Conservation (phyloP, 371 early-diverging fungal genomes). For the Phascolomyces articulosus region DNA sequence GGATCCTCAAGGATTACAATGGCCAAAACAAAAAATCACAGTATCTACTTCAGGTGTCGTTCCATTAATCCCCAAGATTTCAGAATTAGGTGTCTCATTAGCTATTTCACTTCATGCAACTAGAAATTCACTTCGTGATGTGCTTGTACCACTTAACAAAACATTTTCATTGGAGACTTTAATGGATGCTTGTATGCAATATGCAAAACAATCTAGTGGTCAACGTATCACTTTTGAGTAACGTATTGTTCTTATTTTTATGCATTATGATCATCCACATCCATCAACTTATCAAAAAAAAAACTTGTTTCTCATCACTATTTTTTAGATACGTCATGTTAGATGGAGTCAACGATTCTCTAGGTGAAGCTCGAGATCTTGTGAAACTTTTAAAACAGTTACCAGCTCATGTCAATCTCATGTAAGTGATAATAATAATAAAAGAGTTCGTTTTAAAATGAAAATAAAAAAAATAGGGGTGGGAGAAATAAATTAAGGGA, state of each 20-base stretch:
- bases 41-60: slow-evolving; percentile 92
- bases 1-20: slow-evolving; percentile 66
- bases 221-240: slow-evolving; percentile 77
- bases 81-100: slow-evolving; percentile 81
- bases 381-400: slow-evolving; percentile 62
- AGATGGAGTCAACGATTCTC: slow-evolving; percentile 78
- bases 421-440: slow-evolving; percentile 49
- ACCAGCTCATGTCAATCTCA: slow-evolving; percentile 85
- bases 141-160: slow-evolving; percentile 88
- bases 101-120: slow-evolving; percentile 92
- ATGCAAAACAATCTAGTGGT: slow-evolving; percentile 53
- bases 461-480: no score
- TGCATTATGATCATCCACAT: no score
- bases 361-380: slow-evolving; percentile 69
- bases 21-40: slow-evolving; percentile 79
- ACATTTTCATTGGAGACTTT: slow-evolving; percentile 74
- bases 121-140: slow-evolving; percentile 73
- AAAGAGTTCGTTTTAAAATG: no score
- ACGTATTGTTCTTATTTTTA: slow-evolving; percentile 9
- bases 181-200: slow-evolving; percentile 73
- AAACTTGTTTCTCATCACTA: no score
- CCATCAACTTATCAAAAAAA: no score
- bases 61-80: slow-evolving; percentile 76
- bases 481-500: no score
- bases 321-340: slow-evolving; percentile 85